Evolutionary conservation across 1,284 basidiomycete genomes (phyloP), one percentile per base, ranked within the genome.

Genomic region (Apiotrichum domesticum): DNA sequence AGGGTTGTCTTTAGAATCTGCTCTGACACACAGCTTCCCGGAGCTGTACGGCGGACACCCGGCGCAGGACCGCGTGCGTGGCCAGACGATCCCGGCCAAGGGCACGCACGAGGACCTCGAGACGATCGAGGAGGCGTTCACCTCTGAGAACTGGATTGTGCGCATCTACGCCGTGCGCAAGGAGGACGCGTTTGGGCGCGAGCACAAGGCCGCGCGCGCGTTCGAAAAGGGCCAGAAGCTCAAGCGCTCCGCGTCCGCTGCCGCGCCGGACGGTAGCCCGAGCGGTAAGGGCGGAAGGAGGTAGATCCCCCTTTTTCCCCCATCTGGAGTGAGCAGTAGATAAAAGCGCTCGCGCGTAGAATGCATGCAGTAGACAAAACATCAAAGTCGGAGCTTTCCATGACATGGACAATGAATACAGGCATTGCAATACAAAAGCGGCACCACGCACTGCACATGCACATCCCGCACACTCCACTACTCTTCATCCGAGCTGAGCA

Each of bases 101-200:
- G 87, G 88, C n/a, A 87, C 90, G 49, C 61, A 62, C 57, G 49
- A 62, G 55, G 87, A 85, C 47, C 80, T 97, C 47, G 90, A 97
- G 73, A 88, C 87, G 57, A 49, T 66, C 88, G 90, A 96, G 66
- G 93, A 97, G 76, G 93, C 92, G 7, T 97, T 93, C 80, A 96
- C 93, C 2, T 91, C 90, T 8, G 93, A 97, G 79, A 97, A 97
- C 77, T 97, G 93, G 94, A 94, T 97, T 66, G 92, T 91, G 69
- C 87, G 96, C 48, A 97, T 99, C 71, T 99, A 93, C 73, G 80
- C 91, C 71, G 96, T 98, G 54, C 95, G 93, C 80, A 92, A 91
- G 71, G 92, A 96, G 54, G 96, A 98, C 77, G 76, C 84, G 15
- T 81, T 99, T 3, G 94, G 93, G 29, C 83, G 96, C 62, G 88